These are phyloP conservation scores for Paraconiothyrium brasiliense DNA, from an alignment of 2,329 filamentous ascomycete genomes.

Conservation along the genomic window DNA sequence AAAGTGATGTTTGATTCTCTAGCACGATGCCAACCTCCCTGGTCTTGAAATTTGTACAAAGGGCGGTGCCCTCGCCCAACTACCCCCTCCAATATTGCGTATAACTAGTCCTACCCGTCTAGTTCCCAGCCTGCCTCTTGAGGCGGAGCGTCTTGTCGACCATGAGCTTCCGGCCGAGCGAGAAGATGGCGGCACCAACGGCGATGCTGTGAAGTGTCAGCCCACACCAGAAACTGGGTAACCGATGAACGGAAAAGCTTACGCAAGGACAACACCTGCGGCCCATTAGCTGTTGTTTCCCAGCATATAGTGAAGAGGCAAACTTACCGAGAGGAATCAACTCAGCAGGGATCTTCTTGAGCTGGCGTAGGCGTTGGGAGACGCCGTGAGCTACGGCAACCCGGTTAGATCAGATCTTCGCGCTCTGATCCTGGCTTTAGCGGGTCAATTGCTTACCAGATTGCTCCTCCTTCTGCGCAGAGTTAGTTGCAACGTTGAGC, in stretches of 20 bases:
- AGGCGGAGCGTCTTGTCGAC: constrained; percentile 94
- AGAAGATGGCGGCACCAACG: constrained; percentile 82
- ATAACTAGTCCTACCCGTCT: constrained; percentile 17
- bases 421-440: constrained; percentile 12
- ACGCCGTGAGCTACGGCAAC: constrained; percentile 82
- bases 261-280: constrained; percentile 84
- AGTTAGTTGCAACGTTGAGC: constrained; percentile 50
- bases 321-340: constrained; percentile 89
- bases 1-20: constrained; percentile 37
- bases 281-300: constrained; percentile 22
- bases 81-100: constrained; percentile 23
- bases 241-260: constrained; percentile 54
- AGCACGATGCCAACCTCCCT: constrained; percentile 8
- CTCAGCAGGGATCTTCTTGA: constrained; percentile 92
- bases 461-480: constrained; percentile 68
- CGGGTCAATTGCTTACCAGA: constrained; percentile 61
- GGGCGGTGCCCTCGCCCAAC: constrained; percentile 11
- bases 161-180: constrained; percentile 80
- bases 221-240: constrained; percentile 20
- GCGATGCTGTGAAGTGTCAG: constrained; percentile 62
- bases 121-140: constrained; percentile 66
- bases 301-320: neutral
- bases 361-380: constrained; percentile 89
- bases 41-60: constrained; percentile 31
- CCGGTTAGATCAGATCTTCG: neutral